Evolutionary conservation across 1,284 basidiomycete species (phyloP), one percentile per base, ranked within the genome.

Genomic region (Fomitopsis schrenkii): DNA sequence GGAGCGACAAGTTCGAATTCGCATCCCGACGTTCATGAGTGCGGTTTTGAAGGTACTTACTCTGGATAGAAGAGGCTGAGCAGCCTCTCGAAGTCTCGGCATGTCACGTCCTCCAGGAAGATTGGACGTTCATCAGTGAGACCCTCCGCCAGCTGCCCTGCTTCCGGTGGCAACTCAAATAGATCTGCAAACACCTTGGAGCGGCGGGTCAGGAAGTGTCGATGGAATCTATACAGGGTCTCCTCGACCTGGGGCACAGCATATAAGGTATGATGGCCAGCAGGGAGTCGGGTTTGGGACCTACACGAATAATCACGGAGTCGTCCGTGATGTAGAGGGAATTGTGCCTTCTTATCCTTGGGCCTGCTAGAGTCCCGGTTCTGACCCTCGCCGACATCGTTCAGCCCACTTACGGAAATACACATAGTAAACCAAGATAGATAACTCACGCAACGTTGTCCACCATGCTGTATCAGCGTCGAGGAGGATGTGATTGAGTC

Each of bases 21-120:
- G 28, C 26, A 14, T 33, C 19, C 19, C 17, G 30, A 61, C 28
- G 56, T 63, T n/a, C 38, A 40, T 6, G 38, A 12, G 14, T 36
- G 28, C 45, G 30, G 22, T 22, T 22, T 22, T 22, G 22, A 22
- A 22, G 22, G 26, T 8, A 19, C 75, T 62, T 38, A 77, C 74
- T 64, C 60, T 4, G 74, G 72, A 62, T 75, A 75, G 63, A 77
- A 68, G 8, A 76, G 67, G 36, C 66, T 66, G 30, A 77, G 64
- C n/a, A 78, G 63, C 6, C 67, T 68, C 57, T 67, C 66, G 58
- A 77, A 78, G 58, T 77, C 75, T 26, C 64, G 52, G 17, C 63
- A 66, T 17, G 62, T 59, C 26, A 76, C 68, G 3, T 67, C 68
- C 5, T 72, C 62, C 1, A 78, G 64, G 7, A 57, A 35, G 60